Evolutionary conservation across 768 basidiomycete species (phyloP).

Genomic region (Termitomyces sp.): DNA sequence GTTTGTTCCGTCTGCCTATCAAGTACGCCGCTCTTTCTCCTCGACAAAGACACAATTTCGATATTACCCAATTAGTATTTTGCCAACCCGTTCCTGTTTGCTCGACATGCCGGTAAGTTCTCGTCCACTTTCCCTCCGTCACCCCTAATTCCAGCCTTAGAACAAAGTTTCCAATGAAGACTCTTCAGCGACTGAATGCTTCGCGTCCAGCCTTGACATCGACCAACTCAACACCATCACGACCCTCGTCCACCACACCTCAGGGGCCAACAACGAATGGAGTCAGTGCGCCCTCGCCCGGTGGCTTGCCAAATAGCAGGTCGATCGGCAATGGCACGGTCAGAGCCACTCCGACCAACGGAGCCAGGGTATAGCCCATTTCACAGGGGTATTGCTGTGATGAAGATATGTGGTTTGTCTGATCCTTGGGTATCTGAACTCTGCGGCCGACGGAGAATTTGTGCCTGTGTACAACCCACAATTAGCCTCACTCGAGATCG

Average conservation of each 20-base stretch:
- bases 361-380: conserved; percentile 4
- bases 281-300: not conserved
- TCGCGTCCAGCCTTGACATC: conserved; percentile 31
- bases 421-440: conserved; percentile 8
- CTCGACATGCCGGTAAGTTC: conserved; percentile 82
- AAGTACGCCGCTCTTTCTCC: conserved; percentile 49
- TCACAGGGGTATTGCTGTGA: conserved; percentile 47
- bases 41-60: not conserved
- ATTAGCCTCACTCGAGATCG: not conserved
- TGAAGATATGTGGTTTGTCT: conserved; percentile 41
- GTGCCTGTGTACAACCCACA: conserved; percentile 22
- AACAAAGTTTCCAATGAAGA: conserved; percentile 94
- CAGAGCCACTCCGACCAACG: conserved; percentile 10
- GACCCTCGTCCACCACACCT: conserved; percentile 27
- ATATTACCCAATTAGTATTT: conserved; percentile 57
- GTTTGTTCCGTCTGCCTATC: conserved; percentile 99
- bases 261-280: conserved; percentile 20
- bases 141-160: conserved; percentile 30
- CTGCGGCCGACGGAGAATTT: conserved; percentile 36
- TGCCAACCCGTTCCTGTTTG: conserved; percentile 93
- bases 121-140: not conserved
- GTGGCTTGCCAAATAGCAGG: conserved; percentile 13
- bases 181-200: conserved; percentile 75
- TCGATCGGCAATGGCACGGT: conserved; percentile 13
- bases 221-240: conserved; percentile 18